Conservation (phyloP, 1,284 basidiomycete species). For the Moesziomyces sp. region DNA sequence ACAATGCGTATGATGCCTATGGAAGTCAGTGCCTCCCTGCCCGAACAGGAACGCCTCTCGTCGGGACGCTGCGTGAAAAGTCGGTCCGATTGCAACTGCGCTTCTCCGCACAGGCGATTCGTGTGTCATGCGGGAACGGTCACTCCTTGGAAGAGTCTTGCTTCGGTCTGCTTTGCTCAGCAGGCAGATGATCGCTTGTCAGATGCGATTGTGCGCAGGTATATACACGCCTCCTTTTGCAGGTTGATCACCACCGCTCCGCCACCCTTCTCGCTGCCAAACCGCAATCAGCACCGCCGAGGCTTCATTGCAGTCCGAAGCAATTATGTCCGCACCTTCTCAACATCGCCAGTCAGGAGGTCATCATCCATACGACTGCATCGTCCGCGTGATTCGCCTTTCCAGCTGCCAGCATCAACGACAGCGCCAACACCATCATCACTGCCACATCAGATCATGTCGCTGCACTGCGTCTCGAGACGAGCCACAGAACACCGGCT, state of each 20-base stretch:
- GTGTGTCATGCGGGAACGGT: no score
- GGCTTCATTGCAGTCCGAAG: neutral
- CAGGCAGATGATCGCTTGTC: neutral
- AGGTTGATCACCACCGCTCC: neutral
- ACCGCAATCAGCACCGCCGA: neutral
- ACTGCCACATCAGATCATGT: neutral
- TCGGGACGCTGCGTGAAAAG: no score
- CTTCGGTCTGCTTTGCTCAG: no score
- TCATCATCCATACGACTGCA: slow-evolving; percentile 12
- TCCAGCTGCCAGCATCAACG: slow-evolving; percentile 2
- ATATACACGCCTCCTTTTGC: neutral
- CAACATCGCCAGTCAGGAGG: neutral
- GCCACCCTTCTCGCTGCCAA: neutral
- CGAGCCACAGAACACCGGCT: no score
- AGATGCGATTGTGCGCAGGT: neutral
- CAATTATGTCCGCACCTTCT: neutral
- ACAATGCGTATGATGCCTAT: no score
- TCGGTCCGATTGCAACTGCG: no score
- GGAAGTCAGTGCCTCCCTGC: no score
- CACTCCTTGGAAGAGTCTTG: no score
- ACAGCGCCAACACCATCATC: slow-evolving; percentile 2
- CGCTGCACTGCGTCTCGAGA: neutral
- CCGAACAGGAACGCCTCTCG: no score
- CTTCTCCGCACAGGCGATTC: no score
- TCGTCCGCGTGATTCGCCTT: slow-evolving; percentile 5